Evolutionary conservation across 2,329 filamentous ascomycete species (phyloP), one percentile per base, ranked within the genome.

Genomic region (Diaporthe batatas): DNA sequence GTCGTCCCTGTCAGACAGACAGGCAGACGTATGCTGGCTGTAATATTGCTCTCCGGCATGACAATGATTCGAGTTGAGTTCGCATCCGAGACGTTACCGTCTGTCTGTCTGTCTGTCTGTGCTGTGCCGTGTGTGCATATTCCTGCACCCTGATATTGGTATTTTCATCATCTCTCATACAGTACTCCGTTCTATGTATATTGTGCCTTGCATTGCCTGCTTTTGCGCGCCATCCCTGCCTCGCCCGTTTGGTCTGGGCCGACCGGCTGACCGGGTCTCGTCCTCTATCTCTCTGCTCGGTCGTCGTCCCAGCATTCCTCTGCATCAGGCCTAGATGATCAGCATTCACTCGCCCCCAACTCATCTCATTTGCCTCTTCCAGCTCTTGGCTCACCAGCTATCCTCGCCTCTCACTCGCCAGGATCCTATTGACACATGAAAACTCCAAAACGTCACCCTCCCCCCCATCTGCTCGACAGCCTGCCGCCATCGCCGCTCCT

Each of bases 371-470:
- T 65, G 44, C 62, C 62, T 65, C 62, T 51, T 34, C 44, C 62
- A 51, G 25, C 29, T 53, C 47, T 67, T 67, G 62, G 44, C 44
- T 10, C 44, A 21, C 8, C 44, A n/a, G 44, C 62, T 18, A 47
- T 32, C 62, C 6, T 47, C 16, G 4, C 29, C 53, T 47, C 47
- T 67, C 62, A 67, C 62, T 53, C 47, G 62, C 47, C 62, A 53
- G 62, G n/a, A 3, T 16, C 36, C 47, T 47, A 67, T 67, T 67
- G 62, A 67, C 62, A 67, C 62, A 67, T 53, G 62, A 67, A 67
- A 67, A 67, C 44, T 36, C 62, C 62, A 39, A 67, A 53, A 67
- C 62, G 62, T 67, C 62, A 67, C 62, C 25, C 47, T 14, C 51
- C 16, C 12, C 21, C 29, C 23, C 44, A 36, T n/a, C 44, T 21